A percentile compares a stretch with the other conserved stretches of the same genome.
Evolutionary conservation across 2,329 filamentous ascomycete genomes (phyloP).

Genomic region (Diaporthe citriasiana): DNA sequence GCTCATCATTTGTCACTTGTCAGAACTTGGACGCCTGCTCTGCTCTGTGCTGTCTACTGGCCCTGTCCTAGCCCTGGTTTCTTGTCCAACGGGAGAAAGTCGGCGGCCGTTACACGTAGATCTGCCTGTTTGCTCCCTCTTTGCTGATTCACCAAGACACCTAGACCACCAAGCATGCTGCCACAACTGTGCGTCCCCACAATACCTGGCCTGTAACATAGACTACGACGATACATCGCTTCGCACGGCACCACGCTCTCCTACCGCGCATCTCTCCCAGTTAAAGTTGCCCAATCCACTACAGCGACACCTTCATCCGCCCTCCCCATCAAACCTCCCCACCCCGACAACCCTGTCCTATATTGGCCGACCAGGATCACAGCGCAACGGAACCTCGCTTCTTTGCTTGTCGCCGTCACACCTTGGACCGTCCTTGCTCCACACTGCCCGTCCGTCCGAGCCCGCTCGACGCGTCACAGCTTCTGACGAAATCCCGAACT

Average conservation of each 20-base stretch:
- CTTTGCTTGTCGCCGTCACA: slow-evolving; percentile 33
- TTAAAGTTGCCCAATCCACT: slow-evolving; percentile 33
- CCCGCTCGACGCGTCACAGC: slow-evolving; percentile 32
- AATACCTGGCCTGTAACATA: slow-evolving; percentile 14
- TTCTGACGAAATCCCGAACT: slow-evolving; percentile 33
- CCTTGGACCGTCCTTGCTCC: slow-evolving; percentile 34
- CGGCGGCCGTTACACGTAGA: slow-evolving; percentile 28
- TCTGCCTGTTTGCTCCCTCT: slow-evolving; percentile 9
- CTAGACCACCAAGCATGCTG: slow-evolving; percentile 19
- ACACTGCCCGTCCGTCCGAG: slow-evolving; percentile 33
- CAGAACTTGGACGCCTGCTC: background rate
- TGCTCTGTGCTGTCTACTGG: background rate
- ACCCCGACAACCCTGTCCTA: slow-evolving; percentile 21
- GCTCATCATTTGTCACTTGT: slow-evolving; percentile 5
- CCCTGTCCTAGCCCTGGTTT: background rate
- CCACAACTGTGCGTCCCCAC: slow-evolving; percentile 1
- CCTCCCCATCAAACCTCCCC: slow-evolving; percentile 25
- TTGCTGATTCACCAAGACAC: slow-evolving; percentile 16
- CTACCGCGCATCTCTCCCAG: slow-evolving; percentile 17
- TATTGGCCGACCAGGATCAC: slow-evolving; percentile 27
- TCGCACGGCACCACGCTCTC: background rate
- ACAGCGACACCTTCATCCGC: slow-evolving; percentile 7
- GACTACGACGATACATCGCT: background rate
- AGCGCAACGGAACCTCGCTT: slow-evolving; percentile 30
- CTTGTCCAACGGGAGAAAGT: background rate